Conservation (phyloP, 495 filamentous ascomycete species). For the Trichocladium uniseriatum region DNA sequence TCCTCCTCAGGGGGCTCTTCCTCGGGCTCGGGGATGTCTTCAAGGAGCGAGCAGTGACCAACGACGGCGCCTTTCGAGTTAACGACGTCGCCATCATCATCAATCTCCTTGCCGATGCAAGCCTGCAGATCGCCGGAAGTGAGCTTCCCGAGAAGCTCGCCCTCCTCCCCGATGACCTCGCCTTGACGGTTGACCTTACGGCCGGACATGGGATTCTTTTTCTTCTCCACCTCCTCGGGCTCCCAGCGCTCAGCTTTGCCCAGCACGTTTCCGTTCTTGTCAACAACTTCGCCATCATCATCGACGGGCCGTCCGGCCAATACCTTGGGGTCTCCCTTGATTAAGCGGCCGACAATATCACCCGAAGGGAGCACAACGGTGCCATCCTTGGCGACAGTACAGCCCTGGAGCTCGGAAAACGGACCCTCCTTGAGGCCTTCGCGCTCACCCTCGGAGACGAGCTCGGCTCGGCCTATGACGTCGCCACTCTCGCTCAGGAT, state of each 20-base stretch:
- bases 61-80: constrained; percentile 73
- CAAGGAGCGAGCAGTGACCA: constrained; percentile 70
- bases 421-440: constrained; percentile 62
- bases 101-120: constrained; percentile 68
- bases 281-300: constrained; percentile 72
- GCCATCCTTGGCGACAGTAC: constrained; percentile 67
- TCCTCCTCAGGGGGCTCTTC: constrained; percentile 28
- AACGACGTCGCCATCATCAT: constrained; percentile 77
- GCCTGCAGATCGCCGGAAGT: constrained; percentile 62
- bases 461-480: constrained; percentile 66
- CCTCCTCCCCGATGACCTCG: constrained; percentile 71
- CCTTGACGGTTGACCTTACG: constrained; percentile 73
- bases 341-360: constrained; percentile 62
- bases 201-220: constrained; percentile 54
- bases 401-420: constrained; percentile 65
- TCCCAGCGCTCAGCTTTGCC: constrained; percentile 78
- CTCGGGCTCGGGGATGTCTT: constrained; percentile 56
- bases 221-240: constrained; percentile 61
- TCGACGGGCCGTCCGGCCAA: constrained; percentile 70
- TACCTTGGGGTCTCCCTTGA: constrained; percentile 60
- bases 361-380: constrained; percentile 54
- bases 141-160: constrained; percentile 70
- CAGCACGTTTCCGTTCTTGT: constrained; percentile 73
- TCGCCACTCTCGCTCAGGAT: constrained; percentile 75
- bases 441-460: constrained; percentile 64